These are phyloP conservation scores for Candida silvicultrix DNA, from an alignment of 805 yeast species.

Conservation along the genomic window DNA sequence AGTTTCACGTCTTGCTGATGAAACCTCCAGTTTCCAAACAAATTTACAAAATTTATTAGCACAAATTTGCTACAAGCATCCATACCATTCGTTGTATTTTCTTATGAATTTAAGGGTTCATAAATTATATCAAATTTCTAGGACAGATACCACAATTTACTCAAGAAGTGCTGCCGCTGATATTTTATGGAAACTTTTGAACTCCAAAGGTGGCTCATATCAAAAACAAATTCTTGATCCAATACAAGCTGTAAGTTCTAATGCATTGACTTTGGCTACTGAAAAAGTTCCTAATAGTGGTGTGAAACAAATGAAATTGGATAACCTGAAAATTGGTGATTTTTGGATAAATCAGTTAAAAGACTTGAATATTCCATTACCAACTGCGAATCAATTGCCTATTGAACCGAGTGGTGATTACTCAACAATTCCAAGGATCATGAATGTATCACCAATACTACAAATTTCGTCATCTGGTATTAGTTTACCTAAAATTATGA, in stretches of 20 bases:
- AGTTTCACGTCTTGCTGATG: slow-evolving; percentile 57
- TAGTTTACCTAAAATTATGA: slow-evolving; percentile 79
- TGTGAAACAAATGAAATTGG: slow-evolving; percentile 17
- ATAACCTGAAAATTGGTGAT: slow-evolving; percentile 32
- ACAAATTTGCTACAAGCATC: slow-evolving; percentile 49
- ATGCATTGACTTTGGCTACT: slow-evolving; percentile 45
- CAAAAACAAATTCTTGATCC: slow-evolving; percentile 30
- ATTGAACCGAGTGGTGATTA: slow-evolving; percentile 39
- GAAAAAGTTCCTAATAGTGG: slow-evolving; percentile 27
- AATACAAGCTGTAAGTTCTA: slow-evolving; percentile 44
- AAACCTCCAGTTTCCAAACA: slow-evolving; percentile 46
- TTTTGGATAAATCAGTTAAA: slow-evolving; percentile 58
- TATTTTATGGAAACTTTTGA: slow-evolving; percentile 37
- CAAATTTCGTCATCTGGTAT: slow-evolving; percentile 75
- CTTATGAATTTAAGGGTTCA: slow-evolving; percentile 52
- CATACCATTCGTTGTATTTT: slow-evolving; percentile 65
- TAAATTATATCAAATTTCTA: slow-evolving; percentile 23
- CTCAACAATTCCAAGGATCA: slow-evolving; percentile 39
- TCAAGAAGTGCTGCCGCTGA: slow-evolving; percentile 50
- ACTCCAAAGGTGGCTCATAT: slow-evolving; percentile 17
- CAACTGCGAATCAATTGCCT: slow-evolving; percentile 47
- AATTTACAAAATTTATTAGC: slow-evolving; percentile 41
- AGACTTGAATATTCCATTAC: slow-evolving; percentile 50
- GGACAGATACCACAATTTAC: slow-evolving; percentile 30
- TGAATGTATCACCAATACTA: slow-evolving; percentile 37